A percentile compares a stretch with the other conserved stretches of the same genome.
These are phyloP conservation scores for Candida ascalaphidarum DNA, from an alignment of 805 yeast species.

Conservation along the genomic window DNA sequence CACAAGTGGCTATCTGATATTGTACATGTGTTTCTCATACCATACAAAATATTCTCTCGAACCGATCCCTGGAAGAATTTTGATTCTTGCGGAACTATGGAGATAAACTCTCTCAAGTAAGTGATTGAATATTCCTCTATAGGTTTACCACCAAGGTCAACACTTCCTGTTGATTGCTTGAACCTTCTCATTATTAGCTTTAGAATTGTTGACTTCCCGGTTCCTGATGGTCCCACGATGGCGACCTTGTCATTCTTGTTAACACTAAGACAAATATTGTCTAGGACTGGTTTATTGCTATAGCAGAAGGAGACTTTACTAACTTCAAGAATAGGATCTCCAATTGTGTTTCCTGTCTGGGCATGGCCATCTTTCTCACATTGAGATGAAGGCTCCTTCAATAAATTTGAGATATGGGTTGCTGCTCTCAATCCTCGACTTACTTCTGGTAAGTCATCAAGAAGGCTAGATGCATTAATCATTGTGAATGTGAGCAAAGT, in stretches of 20 bases:
- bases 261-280: conserved; percentile 35
- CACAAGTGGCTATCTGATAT: conserved; percentile 21
- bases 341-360: conserved; percentile 12
- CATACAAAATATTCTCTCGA: conserved; percentile 62
- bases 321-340: conserved; percentile 26
- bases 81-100: conserved; percentile 73
- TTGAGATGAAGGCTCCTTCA: conserved; percentile 21
- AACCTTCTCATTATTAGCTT: conserved; percentile 50
- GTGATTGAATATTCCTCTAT: conserved; percentile 36
- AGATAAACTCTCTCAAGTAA: conserved; percentile 44
- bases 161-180: conserved; percentile 24
- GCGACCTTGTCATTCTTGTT: conserved; percentile 46
- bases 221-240: conserved; percentile 80
- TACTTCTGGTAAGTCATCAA: conserved; percentile 69
- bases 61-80: conserved; percentile 67
- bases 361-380: conserved; percentile 29
- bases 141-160: conserved; percentile 40
- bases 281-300: conserved; percentile 23
- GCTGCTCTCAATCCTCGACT: conserved; percentile 75
- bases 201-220: conserved; percentile 80
- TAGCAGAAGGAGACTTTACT: conserved; percentile 43
- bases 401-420: conserved; percentile 34
- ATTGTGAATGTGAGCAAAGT: conserved; percentile 69
- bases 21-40: conserved; percentile 15
- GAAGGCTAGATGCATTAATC: conserved; percentile 48